Percentiles rank a stretch among this genome's conserved stretches.
Evolutionary conservation across 257 asterid species (phyloP).

Genomic region (Lycium barbarum): DNA sequence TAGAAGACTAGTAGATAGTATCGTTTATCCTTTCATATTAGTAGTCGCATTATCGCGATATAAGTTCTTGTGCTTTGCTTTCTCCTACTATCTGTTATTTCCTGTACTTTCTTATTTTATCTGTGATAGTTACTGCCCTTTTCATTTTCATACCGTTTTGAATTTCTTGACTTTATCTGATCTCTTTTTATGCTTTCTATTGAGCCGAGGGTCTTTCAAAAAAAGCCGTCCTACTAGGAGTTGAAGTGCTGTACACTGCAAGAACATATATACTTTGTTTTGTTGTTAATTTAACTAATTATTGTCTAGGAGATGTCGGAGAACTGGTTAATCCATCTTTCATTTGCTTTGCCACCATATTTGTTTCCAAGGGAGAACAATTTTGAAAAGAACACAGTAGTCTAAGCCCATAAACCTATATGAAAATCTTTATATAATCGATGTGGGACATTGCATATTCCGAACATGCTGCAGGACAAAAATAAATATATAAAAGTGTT

Average conservation of each 20-base stretch:
- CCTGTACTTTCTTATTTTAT: too few relatives aligned
- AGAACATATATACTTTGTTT: background rate
- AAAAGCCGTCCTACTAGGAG: too few relatives aligned
- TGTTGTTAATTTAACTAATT: background rate
- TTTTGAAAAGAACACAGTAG: background rate
- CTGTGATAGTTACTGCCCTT: too few relatives aligned
- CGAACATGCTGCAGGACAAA: background rate
- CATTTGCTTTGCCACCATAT: background rate
- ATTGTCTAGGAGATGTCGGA: background rate
- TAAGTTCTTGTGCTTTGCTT: too few relatives aligned
- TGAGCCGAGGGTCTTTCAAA: too few relatives aligned
- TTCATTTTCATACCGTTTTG: too few relatives aligned
- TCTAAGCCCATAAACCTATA: background rate
- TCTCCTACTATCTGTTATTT: too few relatives aligned
- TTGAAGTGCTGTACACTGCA: background rate
- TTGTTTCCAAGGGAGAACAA: background rate
- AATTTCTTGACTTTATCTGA: too few relatives aligned
- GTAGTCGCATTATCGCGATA: too few relatives aligned
- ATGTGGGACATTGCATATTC: background rate
- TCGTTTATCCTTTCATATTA: too few relatives aligned
- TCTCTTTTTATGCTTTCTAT: too few relatives aligned
- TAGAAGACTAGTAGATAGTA: too few relatives aligned
- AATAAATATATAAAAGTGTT: background rate
- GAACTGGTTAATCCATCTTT: background rate
- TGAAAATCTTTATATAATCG: background rate